phyloP scores from a whole-genome alignment of 441 rosid genomes.

The Erysimum cheiri region DNA sequence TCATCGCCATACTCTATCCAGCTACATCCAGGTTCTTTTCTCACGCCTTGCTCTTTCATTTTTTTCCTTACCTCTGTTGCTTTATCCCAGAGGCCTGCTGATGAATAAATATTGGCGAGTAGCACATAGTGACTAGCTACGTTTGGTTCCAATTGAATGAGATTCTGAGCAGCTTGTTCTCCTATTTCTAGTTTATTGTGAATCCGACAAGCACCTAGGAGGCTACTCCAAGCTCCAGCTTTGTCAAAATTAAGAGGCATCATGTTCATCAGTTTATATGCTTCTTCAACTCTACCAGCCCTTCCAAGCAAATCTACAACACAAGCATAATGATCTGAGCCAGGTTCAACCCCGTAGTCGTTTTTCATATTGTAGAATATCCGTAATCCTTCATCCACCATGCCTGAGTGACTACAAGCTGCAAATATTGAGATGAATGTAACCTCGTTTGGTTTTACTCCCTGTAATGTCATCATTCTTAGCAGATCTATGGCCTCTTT shows the following conservation, averaged over 20 bases:
- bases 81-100: slow-evolving; percentile 68
- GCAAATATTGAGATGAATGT: slow-evolving; percentile 81
- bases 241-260: slow-evolving; percentile 67
- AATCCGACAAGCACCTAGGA: slow-evolving; percentile 81
- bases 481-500: slow-evolving; percentile 68
- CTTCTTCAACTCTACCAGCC: slow-evolving; percentile 74
- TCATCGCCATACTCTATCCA: slow-evolving; percentile 67
- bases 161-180: slow-evolving; percentile 72
- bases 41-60: slow-evolving; percentile 69
- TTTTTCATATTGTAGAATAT: slow-evolving; percentile 72
- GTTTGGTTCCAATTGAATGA: slow-evolving; percentile 69
- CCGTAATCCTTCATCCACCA: slow-evolving; percentile 72
- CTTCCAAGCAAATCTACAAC: slow-evolving; percentile 87
- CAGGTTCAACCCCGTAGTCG: slow-evolving; percentile 59
- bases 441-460: slow-evolving; percentile 70
- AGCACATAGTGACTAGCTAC: slow-evolving; percentile 85
- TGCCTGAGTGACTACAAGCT: slow-evolving; percentile 87
- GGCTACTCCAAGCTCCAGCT: slow-evolving; percentile 82
- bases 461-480: slow-evolving; percentile 50
- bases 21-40: slow-evolving; percentile 77
- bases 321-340: slow-evolving; percentile 87
- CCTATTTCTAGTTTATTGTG: slow-evolving; percentile 77
- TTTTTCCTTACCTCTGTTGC: slow-evolving; percentile 61
- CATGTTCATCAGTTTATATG: slow-evolving; percentile 55
- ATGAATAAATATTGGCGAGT: slow-evolving; percentile 67